These are phyloP conservation scores for Paramecium sonneborni DNA, from an alignment of 73 alveolate species.

Conservation along the genomic window DNA sequence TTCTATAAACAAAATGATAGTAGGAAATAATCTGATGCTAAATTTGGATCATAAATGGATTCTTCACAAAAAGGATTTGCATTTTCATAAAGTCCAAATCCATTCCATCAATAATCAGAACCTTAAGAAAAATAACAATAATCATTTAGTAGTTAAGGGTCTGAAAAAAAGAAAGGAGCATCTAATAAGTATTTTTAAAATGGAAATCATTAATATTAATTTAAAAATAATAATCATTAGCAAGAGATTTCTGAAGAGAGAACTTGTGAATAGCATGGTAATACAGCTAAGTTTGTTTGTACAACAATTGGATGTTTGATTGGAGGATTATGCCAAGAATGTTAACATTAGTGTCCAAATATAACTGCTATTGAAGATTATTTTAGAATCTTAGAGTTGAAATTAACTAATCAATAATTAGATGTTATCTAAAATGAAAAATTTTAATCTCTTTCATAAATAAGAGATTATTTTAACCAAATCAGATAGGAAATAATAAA, in stretches of 20 bases:
- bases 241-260: background rate
- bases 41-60: background rate
- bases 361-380: background rate
- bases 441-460: background rate
- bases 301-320: conserved; percentile 6
- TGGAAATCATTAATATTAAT: background rate
- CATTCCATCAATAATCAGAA: background rate
- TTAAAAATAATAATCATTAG: background rate
- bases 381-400: background rate
- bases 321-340: conserved; percentile 17
- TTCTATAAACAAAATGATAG: conserved; percentile 18
- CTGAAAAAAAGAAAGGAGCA: background rate
- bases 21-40: background rate
- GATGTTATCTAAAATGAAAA: background rate
- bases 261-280: conserved; percentile 17
- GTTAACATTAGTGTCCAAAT: conserved; percentile 42
- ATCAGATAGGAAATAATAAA: background rate
- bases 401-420: background rate
- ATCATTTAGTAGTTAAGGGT: background rate
- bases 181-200: background rate
- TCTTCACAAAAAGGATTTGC: background rate
- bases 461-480: background rate
- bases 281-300: background rate
- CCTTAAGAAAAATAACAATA: background rate
- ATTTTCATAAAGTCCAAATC: background rate